A percentile compares a stretch with the other conserved stretches of the same genome.
Conservation (phyloP, 129 eudicot genomes). For the Lactuca sativa region DNA sequence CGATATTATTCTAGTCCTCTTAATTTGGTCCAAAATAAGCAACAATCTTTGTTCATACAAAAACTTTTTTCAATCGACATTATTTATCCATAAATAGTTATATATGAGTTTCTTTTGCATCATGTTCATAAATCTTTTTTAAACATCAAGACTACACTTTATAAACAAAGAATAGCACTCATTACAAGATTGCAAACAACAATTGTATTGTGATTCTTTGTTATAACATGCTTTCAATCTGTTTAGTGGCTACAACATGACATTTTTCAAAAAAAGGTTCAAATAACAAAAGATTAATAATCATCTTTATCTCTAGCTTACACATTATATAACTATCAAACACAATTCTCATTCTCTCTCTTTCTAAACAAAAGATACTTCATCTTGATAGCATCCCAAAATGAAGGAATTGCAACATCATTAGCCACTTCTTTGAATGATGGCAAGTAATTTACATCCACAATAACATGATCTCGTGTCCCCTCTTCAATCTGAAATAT, state of each 20-base stretch:
- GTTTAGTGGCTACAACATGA: no score
- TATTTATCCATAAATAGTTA: no score
- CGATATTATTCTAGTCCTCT: no score
- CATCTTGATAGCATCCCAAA: slow-evolving; percentile 84
- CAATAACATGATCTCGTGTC: slow-evolving; percentile 88
- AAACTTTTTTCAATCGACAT: neutral
- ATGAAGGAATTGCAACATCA: slow-evolving; percentile 75
- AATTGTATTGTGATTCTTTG: no score
- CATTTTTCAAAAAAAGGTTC: no score
- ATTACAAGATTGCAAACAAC: no score
- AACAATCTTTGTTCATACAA: neutral
- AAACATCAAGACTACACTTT: no score
- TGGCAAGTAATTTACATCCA: slow-evolving; percentile 94
- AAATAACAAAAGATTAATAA: no score
- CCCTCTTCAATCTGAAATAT: slow-evolving; percentile 73
- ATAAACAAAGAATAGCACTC: no score
- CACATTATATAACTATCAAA: neutral
- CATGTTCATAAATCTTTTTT: no score
- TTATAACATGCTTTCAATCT: no score
- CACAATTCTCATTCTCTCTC: slow-evolving; percentile 25
- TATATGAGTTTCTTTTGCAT: no score
- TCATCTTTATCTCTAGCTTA: slow-evolving; percentile 4
- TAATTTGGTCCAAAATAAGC: neutral
- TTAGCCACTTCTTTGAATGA: slow-evolving; percentile 94
- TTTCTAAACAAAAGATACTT: slow-evolving; percentile 38